A percentile compares a stretch with the other conserved stretches of the same genome.
Evolutionary conservation across 495 filamentous ascomycete genomes (phyloP).

Genomic region (Hypomontagnella monticulosa): DNA sequence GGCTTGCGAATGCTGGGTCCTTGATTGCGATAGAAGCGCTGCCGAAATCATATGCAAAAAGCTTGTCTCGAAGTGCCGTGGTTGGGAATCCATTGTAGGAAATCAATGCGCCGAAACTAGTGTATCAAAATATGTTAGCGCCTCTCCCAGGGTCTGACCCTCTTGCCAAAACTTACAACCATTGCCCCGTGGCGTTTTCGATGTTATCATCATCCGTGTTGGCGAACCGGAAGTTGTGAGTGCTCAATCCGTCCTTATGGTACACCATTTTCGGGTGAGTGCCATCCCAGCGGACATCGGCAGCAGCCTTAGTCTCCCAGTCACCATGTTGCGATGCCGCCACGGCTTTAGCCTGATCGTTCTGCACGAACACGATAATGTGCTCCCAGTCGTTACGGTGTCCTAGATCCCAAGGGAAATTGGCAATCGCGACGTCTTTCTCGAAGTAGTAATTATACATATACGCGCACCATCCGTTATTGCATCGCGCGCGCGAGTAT

Average conservation of each 20-base stretch:
- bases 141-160: too few species aligned
- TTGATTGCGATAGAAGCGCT: conserved; percentile 50
- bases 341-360: conserved; percentile 47
- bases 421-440: conserved; percentile 53
- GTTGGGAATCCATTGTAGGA: conserved; percentile 52
- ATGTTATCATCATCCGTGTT: conserved; percentile 49
- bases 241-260: conserved; percentile 54
- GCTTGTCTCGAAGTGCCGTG: conserved; percentile 40
- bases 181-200: conserved; percentile 53
- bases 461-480: conserved; percentile 56
- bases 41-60: conserved; percentile 43
- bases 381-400: conserved; percentile 61
- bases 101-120: conserved; percentile 45
- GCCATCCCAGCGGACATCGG: conserved; percentile 52
- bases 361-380: conserved; percentile 54
- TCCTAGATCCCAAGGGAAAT: conserved; percentile 47
- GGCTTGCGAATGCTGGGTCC: conserved; percentile 46
- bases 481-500: conserved; percentile 57
- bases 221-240: conserved; percentile 56
- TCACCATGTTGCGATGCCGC: conserved; percentile 52
- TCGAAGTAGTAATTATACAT: conserved; percentile 61
- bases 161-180: conserved; percentile 41
- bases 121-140: too few species aligned
- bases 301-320: conserved; percentile 47
- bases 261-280: conserved; percentile 57